Percentiles rank a stretch among this genome's conserved stretches.
Evolutionary conservation across 2,329 filamentous ascomycete genomes (phyloP).

Genomic region (Sordariomycetes sp.): DNA sequence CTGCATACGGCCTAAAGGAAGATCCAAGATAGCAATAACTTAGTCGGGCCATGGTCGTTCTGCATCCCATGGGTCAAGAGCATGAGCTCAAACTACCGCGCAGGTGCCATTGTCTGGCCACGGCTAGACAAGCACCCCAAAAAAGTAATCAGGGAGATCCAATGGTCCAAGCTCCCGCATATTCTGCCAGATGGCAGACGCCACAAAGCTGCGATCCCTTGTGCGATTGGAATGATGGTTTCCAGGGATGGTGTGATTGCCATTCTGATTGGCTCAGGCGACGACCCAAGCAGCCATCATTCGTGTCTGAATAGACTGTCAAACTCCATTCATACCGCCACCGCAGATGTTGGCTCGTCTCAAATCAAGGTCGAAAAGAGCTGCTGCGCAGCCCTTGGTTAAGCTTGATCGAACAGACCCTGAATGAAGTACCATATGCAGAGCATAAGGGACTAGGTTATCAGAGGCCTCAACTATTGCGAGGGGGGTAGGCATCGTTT

Average conservation of each 20-base stretch:
- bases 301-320: background rate
- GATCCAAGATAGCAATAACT: conserved; percentile 3
- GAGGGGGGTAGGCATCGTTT: too few species aligned
- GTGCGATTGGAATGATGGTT: conserved; percentile 1
- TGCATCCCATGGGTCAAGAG: conserved; percentile 10
- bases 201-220: conserved; percentile 3
- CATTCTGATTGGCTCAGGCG: background rate
- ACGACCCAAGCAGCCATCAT: background rate
- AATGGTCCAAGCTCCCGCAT: conserved; percentile 13
- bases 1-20: conserved; percentile 2
- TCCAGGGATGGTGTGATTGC: background rate
- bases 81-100: conserved; percentile 15
- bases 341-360: too few species aligned
- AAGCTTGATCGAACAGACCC: too few species aligned
- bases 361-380: too few species aligned
- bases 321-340: too few species aligned
- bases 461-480: too few species aligned
- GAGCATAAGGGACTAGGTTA: too few species aligned
- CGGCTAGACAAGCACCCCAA: background rate
- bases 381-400: too few species aligned
- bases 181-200: conserved; percentile 1
- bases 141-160: conserved; percentile 1
- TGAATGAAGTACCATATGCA: too few species aligned
- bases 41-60: conserved; percentile 11
- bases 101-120: conserved; percentile 14